A percentile compares a stretch with the other conserved stretches of the same genome.
These are phyloP conservation scores for Tylopilus balloui DNA, from an alignment of 768 basidiomycete species.

Conservation along the genomic window DNA sequence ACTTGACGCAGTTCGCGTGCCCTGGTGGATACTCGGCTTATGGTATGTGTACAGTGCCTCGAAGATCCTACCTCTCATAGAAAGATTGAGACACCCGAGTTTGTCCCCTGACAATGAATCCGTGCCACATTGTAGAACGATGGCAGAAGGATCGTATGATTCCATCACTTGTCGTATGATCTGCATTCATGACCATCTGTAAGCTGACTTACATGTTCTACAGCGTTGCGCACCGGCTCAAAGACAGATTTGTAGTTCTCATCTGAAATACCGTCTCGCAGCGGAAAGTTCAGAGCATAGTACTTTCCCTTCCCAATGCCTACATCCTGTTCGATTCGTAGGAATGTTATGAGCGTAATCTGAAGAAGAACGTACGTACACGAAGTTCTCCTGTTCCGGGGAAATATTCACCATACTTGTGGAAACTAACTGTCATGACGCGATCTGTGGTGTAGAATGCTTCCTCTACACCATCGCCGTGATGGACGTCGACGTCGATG, in stretches of 20 bases:
- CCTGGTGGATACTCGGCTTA: slow-evolving; percentile 41
- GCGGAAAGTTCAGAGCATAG: slow-evolving; percentile 90
- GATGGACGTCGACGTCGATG: slow-evolving; percentile 98
- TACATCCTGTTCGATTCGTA: slow-evolving; percentile 56
- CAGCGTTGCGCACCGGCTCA: slow-evolving; percentile 66
- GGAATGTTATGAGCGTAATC: slow-evolving; percentile 1
- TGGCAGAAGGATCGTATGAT: slow-evolving; percentile 88
- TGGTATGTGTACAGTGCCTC: not conserved
- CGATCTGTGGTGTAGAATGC: slow-evolving; percentile 99
- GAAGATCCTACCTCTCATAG: slow-evolving; percentile 70
- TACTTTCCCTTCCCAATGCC: slow-evolving; percentile 93
- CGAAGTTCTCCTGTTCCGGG: slow-evolving; percentile 97
- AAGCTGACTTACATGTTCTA: not conserved
- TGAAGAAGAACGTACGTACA: slow-evolving; percentile 39
- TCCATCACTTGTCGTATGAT: slow-evolving; percentile 94
- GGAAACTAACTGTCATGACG: slow-evolving; percentile 98
- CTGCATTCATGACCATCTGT: slow-evolving; percentile 36
- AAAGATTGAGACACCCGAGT: slow-evolving; percentile 91
- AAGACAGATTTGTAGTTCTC: slow-evolving; percentile 94
- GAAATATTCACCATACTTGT: slow-evolving; percentile 99
- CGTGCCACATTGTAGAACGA: slow-evolving; percentile 96
- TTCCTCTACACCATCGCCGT: slow-evolving; percentile 98
- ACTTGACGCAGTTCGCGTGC: slow-evolving; percentile 95
- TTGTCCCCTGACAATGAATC: slow-evolving; percentile 97
- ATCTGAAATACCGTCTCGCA: slow-evolving; percentile 93